phyloP scores from a whole-genome alignment of 2,329 filamentous ascomycete genomes.

The Claviceps pusilla region DNA sequence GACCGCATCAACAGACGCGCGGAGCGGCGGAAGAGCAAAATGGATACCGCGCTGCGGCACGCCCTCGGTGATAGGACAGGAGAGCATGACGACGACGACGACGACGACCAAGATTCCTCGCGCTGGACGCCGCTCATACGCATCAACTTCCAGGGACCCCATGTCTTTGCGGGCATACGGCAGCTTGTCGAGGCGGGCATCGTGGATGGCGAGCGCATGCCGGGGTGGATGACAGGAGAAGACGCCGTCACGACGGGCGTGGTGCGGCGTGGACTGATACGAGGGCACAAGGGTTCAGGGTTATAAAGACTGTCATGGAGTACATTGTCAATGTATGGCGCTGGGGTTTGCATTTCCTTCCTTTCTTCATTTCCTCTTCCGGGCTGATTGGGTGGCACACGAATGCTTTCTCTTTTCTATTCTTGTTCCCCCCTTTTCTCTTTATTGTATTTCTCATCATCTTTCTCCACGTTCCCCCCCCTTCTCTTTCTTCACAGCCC shows the following conservation, averaged over 20 bases:
- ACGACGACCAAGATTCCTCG: constrained; percentile 13
- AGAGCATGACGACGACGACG: constrained; percentile 13
- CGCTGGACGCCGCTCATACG: constrained; percentile 29
- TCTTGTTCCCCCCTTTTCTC: neutral
- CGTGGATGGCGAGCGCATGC: constrained; percentile 64
- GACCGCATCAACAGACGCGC: constrained; percentile 7
- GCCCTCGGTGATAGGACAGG: constrained; percentile 11
- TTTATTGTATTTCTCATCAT: no score
- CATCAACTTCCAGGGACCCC: constrained; percentile 57
- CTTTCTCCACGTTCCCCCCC: no score
- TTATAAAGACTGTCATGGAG: constrained; percentile 20
- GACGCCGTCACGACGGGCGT: constrained; percentile 62
- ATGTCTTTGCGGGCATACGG: constrained; percentile 69
- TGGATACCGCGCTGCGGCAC: constrained; percentile 21
- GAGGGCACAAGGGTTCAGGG: constrained; percentile 41
- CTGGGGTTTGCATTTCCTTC: neutral
- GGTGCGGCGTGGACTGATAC: constrained; percentile 51
- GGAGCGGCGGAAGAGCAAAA: constrained; percentile 18
- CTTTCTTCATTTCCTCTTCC: neutral
- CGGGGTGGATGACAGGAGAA: constrained; percentile 83
- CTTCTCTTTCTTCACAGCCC: neutral
- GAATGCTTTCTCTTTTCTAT: constrained; percentile 1
- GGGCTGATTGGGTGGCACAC: constrained; percentile 6
- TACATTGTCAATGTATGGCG: constrained; percentile 3
- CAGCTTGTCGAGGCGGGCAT: constrained; percentile 63